These are phyloP conservation scores for Plasmopara viticola DNA, from an alignment of 352 stramenopile species.

Conservation along the genomic window DNA sequence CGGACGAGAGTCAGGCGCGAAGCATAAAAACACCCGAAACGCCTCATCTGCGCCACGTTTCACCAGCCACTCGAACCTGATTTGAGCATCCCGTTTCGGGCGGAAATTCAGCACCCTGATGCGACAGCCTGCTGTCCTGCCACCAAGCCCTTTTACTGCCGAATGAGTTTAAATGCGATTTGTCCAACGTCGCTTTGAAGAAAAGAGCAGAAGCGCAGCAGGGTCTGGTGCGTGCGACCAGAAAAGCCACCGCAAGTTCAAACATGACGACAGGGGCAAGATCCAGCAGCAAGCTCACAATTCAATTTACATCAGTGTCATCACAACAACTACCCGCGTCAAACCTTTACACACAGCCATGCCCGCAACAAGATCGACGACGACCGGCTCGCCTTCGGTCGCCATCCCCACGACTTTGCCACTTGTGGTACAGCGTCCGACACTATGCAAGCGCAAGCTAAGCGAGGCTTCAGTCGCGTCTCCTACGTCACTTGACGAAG, in stretches of 20 bases:
- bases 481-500: constrained; percentile 39
- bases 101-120: constrained; percentile 3
- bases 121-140: constrained; percentile 11
- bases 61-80: constrained; percentile 10
- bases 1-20: constrained; percentile 21
- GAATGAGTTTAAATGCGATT: constrained; percentile 12
- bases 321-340: not conserved
- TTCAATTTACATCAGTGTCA: constrained; percentile 17
- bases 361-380: constrained; percentile 5
- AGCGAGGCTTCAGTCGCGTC: constrained; percentile 14
- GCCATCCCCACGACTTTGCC: constrained; percentile 17
- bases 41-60: constrained; percentile 9
- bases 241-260: constrained; percentile 14
- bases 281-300: constrained; percentile 19
- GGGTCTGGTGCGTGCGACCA: constrained; percentile 26
- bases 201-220: constrained; percentile 24
- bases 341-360: constrained; percentile 2
- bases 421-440: constrained; percentile 36
- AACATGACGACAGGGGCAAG: constrained; percentile 9
- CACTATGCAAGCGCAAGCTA: constrained; percentile 46
- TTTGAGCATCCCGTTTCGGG: constrained; percentile 13
- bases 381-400: constrained; percentile 8
- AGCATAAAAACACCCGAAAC: constrained; percentile 16
- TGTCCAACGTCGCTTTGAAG: constrained; percentile 24
- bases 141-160: constrained; percentile 15